Percentiles rank a stretch among this genome's conserved stretches.
These are phyloP conservation scores for Cadophora gregata DNA, from an alignment of 2,329 filamentous ascomycete species.

Conservation along the genomic window DNA sequence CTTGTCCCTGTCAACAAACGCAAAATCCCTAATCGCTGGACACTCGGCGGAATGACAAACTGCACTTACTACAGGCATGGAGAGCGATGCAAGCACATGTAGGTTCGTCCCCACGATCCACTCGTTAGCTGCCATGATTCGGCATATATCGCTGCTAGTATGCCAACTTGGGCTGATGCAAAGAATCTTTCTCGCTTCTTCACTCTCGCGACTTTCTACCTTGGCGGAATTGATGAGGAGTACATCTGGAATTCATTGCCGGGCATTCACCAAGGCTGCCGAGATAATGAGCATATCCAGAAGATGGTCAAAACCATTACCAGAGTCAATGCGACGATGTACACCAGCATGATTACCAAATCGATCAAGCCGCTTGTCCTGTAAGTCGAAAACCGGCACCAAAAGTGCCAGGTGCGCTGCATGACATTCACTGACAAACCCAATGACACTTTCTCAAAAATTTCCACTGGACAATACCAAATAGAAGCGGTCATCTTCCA, in stretches of 20 bases:
- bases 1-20: background rate
- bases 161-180: background rate
- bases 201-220: background rate
- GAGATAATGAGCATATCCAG: background rate
- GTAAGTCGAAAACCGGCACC: background rate
- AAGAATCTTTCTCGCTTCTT: background rate
- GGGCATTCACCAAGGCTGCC: background rate
- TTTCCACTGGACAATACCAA: background rate
- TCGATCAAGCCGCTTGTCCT: background rate
- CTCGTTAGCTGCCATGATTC: background rate
- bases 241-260: constrained; percentile 1
- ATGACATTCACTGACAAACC: background rate
- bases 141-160: background rate
- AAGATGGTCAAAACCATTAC: background rate
- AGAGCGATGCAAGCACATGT: background rate
- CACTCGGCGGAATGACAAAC: background rate
- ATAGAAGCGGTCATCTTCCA: background rate
- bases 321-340: background rate
- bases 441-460: background rate
- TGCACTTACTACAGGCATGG: constrained; percentile 6
- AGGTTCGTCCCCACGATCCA: background rate
- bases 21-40: background rate
- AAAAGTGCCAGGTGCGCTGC: background rate
- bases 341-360: constrained; percentile 1
- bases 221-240: background rate